These are phyloP conservation scores for Pseudevernia furfuracea DNA, from an alignment of 495 filamentous ascomycete genomes.

Conservation along the genomic window DNA sequence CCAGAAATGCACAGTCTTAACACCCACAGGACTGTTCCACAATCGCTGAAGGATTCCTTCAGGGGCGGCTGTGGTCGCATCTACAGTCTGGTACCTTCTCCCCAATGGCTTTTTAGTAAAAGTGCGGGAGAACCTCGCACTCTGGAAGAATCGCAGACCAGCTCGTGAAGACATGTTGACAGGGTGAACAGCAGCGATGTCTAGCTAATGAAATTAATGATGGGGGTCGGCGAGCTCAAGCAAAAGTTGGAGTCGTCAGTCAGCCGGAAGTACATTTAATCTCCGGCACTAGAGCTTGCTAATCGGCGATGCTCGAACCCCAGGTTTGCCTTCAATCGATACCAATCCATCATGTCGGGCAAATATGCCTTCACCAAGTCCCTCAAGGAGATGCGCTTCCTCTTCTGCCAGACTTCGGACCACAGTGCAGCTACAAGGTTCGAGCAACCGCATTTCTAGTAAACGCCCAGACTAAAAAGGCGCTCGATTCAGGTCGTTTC, in stretches of 20 bases:
- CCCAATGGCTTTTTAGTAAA: constrained; percentile 41
- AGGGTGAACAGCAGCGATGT: constrained; percentile 3
- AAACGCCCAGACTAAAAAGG: not conserved
- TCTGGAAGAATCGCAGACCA: constrained; percentile 45
- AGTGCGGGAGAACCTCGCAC: constrained; percentile 42
- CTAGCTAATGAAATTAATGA: not conserved
- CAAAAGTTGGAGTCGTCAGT: not conserved
- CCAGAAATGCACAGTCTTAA: constrained; percentile 99
- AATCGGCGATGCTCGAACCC: not conserved
- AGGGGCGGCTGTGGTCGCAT: constrained; percentile 41
- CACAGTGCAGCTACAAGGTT: constrained; percentile 81
- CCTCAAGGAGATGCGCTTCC: constrained; percentile 92
- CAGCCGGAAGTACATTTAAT: not conserved
- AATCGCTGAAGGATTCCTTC: constrained; percentile 60
- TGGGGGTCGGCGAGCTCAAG: not conserved
- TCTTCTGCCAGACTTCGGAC: constrained; percentile 89
- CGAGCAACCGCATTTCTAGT: not conserved
- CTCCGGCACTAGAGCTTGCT: not conserved
- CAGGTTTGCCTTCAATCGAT: not conserved
- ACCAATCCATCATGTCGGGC: constrained; percentile 59
- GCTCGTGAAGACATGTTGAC: constrained; percentile 38
- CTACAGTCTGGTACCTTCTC: constrained; percentile 61
- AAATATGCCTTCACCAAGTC: constrained; percentile 85
- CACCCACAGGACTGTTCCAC: constrained; percentile 78
- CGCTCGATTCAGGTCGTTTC: constrained; percentile 59